phyloP scores from a whole-genome alignment of 176 grass and related monocot species.

The Eragrostis curvula region DNA sequence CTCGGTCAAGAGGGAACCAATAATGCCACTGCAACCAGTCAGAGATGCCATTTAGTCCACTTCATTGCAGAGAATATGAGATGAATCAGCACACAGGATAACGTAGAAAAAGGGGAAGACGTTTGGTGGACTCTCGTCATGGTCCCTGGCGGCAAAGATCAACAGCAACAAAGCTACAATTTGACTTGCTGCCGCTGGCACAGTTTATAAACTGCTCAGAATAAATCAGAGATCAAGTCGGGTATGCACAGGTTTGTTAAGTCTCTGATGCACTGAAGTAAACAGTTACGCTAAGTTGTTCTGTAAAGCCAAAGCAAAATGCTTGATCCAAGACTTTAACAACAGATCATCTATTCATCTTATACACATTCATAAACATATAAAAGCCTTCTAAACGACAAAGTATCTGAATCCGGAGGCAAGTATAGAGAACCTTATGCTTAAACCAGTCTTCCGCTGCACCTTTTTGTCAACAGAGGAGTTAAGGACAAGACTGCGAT shows the following conservation, averaged over 20 bases:
- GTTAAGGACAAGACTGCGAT: not conserved
- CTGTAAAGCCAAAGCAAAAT: not conserved
- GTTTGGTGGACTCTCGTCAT: conserved; percentile 11
- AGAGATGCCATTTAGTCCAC: not conserved
- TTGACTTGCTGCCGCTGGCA: not conserved
- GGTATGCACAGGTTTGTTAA: not conserved
- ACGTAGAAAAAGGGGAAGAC: conserved; percentile 7
- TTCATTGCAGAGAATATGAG: not conserved
- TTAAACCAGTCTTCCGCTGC: too few species aligned
- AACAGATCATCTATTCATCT: conserved; percentile 2
- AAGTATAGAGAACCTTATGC: too few species aligned
- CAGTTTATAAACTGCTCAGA: not conserved
- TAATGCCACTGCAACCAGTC: conserved; percentile 16
- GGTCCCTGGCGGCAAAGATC: conserved; percentile 10
- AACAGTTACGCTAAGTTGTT: not conserved
- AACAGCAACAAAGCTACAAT: not conserved
- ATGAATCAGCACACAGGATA: conserved; percentile 28
- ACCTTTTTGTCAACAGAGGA: not conserved
- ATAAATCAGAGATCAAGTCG: not conserved
- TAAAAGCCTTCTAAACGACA: too few species aligned
- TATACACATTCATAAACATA: too few species aligned
- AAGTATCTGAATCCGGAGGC: too few species aligned
- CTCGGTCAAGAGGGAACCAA: conserved; percentile 14
- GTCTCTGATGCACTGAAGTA: too few species aligned
- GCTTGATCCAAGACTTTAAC: too few species aligned